Base-by-base conservation (phyloP, 768 basidiomycete species). In the Mycena capillaripes region DNA sequence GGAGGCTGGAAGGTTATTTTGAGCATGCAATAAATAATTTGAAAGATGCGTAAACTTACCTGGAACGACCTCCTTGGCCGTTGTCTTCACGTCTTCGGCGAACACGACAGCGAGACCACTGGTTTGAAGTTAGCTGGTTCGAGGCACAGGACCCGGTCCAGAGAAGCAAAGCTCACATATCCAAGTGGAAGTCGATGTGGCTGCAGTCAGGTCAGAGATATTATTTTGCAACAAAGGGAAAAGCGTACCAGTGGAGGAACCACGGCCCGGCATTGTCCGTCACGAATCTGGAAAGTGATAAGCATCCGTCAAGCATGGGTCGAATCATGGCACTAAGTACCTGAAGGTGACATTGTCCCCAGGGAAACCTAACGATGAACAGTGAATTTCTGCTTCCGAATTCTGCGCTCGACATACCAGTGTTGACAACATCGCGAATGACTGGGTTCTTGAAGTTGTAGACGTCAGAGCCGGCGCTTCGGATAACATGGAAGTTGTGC, bases 401-500 rank as follows among this genome's bases (percentile, higher is more conserved):
- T 16, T 36, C 29, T 23, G 8, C 25, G 9, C 23, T 38, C 5
- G 4, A 29, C 67, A 2, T 4, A 72, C 70, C 73, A 17, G 69
- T 70, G 53, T 44, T 52, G 4, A 74, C 69, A n/a, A 74, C 73
- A 40, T 74, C 73, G 7, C 73, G 68, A n/a, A 70, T 44, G 2
- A 55, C 29, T 0, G 90, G 90, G 76, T 89, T 87, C 17, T 71
- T 63, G 38, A 79, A 81, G 75, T 84, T 84, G 55, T 75, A 77
- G 4, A 16, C 46, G 16, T 40, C 60, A 16, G 56, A 76, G 4
- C 81, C 80, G 30, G 82, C 79, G 48, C 78, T 80, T 23, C 79
- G 76, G 48, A 82, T 74, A 46, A 82, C 82, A 38, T 74, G 72
- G 67, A 83, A 83, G 46, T 74, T 71, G 72, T 82, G 80, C 79